A percentile compares a stretch with the other conserved stretches of the same genome.
Evolutionary conservation across 176 grass and related monocot genomes (phyloP).

Genomic region (sorghum (Sorghum bicolor)): DNA sequence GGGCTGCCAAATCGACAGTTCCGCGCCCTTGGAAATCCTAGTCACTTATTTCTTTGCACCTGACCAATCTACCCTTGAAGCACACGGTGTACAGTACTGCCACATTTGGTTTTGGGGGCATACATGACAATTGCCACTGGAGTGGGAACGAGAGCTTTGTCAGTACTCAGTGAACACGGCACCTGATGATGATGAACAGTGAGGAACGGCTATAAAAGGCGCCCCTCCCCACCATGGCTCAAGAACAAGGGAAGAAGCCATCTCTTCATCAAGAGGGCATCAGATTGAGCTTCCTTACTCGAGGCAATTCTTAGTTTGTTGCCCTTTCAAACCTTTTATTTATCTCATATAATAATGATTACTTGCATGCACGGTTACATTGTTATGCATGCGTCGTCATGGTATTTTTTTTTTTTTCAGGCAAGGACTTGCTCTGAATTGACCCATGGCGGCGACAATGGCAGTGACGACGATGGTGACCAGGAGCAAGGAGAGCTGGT

Average conservation of each 20-base stretch:
- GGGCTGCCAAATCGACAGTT: neutral
- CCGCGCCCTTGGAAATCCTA: neutral
- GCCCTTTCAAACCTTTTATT: neutral
- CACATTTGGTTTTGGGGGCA: neutral
- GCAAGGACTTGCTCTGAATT: neutral
- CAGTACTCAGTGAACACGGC: neutral
- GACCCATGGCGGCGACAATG: constrained; percentile 36
- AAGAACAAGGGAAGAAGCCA: neutral
- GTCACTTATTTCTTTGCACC: neutral
- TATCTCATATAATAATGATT: neutral
- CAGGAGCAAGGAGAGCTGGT: constrained; percentile 41
- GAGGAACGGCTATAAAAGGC: constrained; percentile 12
- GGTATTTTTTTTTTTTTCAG: neutral
- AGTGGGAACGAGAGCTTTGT: constrained; percentile 21
- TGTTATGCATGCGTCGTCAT: neutral
- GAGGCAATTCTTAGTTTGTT: neutral
- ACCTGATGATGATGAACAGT: neutral
- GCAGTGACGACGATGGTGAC: constrained; percentile 41
- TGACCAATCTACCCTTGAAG: neutral
- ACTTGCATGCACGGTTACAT: neutral
- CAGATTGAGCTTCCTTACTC: neutral
- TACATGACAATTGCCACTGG: constrained; percentile 23
- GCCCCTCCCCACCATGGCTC: neutral
- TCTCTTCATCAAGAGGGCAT: neutral
- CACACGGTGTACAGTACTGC: neutral